These are phyloP conservation scores for Baudoinia panamericana DNA, from an alignment of 495 filamentous ascomycete species.

Conservation along the genomic window DNA sequence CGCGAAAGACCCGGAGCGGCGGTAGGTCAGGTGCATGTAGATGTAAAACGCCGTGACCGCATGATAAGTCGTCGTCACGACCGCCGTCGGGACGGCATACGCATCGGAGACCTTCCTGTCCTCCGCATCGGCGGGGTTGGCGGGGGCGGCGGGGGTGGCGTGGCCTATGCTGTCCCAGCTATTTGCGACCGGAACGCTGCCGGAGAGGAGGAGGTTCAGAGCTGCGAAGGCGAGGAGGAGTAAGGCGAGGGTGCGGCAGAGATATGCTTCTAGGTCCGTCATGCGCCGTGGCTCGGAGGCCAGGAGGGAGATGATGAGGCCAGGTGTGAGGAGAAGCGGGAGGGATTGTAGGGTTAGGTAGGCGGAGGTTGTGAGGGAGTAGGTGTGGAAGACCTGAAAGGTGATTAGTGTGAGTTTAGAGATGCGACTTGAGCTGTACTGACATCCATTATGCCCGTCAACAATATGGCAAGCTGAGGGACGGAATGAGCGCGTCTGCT, in stretches of 20 bases:
- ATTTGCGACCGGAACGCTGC: conserved; percentile 50
- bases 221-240: conserved; percentile 51
- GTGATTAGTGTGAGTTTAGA: too few relatives aligned
- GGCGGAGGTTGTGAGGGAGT: conserved; percentile 38
- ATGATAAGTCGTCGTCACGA: conserved; percentile 56
- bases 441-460: too few relatives aligned
- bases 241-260: conserved; percentile 56
- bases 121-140: neutral
- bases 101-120: conserved; percentile 37
- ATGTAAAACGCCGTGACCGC: conserved; percentile 47
- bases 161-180: conserved; percentile 8
- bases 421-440: too few relatives aligned
- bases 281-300: conserved; percentile 12
- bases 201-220: conserved; percentile 56
- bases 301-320: conserved; percentile 16
- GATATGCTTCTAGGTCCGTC: conserved; percentile 51
- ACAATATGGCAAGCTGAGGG: too few relatives aligned
- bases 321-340: conserved; percentile 19
- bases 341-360: conserved; percentile 21
- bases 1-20: conserved; percentile 10
- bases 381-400: conserved; percentile 48
- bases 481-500: too few relatives aligned
- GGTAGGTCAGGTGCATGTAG: conserved; percentile 36
- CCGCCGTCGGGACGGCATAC: conserved; percentile 54
- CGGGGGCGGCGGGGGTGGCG: conserved; percentile 34